Base-by-base conservation (phyloP, 352 stramenopile species). In the Thraustochytrium aureum region DNA sequence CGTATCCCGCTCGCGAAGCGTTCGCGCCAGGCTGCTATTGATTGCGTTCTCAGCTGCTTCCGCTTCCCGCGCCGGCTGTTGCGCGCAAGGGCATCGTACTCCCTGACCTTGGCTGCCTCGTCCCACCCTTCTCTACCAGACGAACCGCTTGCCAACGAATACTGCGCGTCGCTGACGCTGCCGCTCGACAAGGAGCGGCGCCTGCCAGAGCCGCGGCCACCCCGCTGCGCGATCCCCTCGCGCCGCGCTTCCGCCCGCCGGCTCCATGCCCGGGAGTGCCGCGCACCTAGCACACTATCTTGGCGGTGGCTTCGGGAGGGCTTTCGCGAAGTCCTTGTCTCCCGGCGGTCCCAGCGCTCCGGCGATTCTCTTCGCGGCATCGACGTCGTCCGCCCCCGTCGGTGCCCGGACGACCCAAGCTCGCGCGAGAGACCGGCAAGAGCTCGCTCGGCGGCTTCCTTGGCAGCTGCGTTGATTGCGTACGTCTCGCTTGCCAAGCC, bases 1-100 rank as follows among this genome's bases (percentile, higher is more conserved):
- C 56, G 26, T 64, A 38, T 64, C 56, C 10, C 56, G 26, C 56
- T 64, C 56, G 56, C 56, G 56, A 10, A 64, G 56, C 26, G 56
- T 64, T 10, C 56, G 26, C 26, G 56, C 56, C 10, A 64, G 33
- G 56, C 56, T 64, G 26, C 26, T n/a, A n/a, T 64, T 64, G 26
- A 64, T 64, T 10, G 43, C 10, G 22, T 52, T 52, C 43, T 10
- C 43, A 22, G 43, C 43, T 10, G 43, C 22, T 22, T 52, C 22
- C 43, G 43, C 43, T 10, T 52, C 43, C 43, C 43, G 43, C 43
- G 43, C 10, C 43, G 43, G 10, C 43, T 10, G 43, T 52, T 10
- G 43, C 22, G 43, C 43, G 43, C 10, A 52, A 10, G 43, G 22
- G 10, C 43, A 52, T 52, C 43, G 43, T 22, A 20, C 10, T 52